phyloP scores from a whole-genome alignment of 2,329 filamentous ascomycete species.

The Aaosphaeria pasadenensis region DNA sequence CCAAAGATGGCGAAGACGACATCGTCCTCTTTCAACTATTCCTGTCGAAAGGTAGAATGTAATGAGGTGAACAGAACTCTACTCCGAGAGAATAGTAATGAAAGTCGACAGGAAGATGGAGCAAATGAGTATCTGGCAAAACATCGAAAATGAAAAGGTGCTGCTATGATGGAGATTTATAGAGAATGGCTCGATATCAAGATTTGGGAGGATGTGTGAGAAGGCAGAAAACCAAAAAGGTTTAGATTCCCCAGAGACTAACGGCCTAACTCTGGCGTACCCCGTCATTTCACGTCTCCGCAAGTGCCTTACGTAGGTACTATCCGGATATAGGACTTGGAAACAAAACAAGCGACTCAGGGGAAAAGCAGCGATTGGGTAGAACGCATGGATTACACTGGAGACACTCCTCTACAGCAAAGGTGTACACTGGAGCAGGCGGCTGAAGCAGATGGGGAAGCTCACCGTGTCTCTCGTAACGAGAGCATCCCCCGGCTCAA shows the following conservation, averaged over 20 bases:
- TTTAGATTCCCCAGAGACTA: conserved; percentile 20
- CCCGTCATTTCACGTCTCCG: conserved; percentile 14
- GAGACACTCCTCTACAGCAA: too few species aligned
- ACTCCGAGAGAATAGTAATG: not conserved
- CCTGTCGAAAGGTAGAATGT: too few species aligned
- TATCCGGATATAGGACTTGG: not conserved
- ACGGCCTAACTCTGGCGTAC: conserved; percentile 14
- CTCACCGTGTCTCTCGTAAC: too few species aligned
- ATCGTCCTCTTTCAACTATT: conserved; percentile 6
- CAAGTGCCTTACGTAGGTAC: not conserved
- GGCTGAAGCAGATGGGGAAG: too few species aligned
- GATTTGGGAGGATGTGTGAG: conserved; percentile 10
- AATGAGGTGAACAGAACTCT: not conserved
- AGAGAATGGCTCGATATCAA: conserved; percentile 9
- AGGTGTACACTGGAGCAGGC: too few species aligned
- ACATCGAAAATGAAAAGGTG: not conserved
- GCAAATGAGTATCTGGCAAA: too few species aligned
- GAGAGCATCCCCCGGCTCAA: too few species aligned
- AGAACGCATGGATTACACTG: too few species aligned
- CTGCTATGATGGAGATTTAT: conserved; percentile 18
- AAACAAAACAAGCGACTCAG: conserved; percentile 4
- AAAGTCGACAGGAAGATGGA: not conserved
- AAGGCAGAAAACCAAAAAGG: conserved; percentile 6
- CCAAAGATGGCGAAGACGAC: conserved; percentile 17
- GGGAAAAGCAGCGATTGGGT: conserved; percentile 11